Evolutionary conservation across 495 filamentous ascomycete genomes (phyloP), one percentile per base, ranked within the genome.

Genomic region (Talaromyces thailandensis): DNA sequence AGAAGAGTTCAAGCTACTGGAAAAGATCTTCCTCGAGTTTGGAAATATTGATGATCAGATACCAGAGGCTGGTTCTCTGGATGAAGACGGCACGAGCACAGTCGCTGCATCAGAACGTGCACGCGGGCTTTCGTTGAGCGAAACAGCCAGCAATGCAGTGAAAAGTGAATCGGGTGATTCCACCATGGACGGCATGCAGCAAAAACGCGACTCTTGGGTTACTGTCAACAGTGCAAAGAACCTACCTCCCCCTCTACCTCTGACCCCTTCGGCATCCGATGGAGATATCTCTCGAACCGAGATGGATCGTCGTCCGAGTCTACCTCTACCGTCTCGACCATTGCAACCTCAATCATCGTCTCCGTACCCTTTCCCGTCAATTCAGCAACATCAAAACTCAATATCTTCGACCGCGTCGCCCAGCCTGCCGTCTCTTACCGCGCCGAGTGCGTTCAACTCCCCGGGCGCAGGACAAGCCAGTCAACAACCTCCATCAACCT

Each of bases 1-100:
- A 0, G 88, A 90, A 64, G 89, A 92, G 68, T 91, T 89, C 68
- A 88, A 84, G 64, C 73, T 81, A 12, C 72, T 85, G 4, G 82
- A 84, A 63, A 81, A 79, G 73, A 69, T 80, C 2, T 80, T 86
- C 64, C 76, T 82, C 16, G 84, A 86, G 35, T 84, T 83, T 64
- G 83, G 81, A 14, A 76, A 68, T 18, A 75, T 81, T 26, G 80
- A 83, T 9, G 79, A 79, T 63, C 79, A 70, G 53, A 68, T 73
- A n/a, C 67, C 69, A 4, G 76, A 74, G 24, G 57, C 32, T 14
- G 62, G 52, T 2, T 64, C n/a, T 63, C 65, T 56, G 35, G 75
- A 74, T 21, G 72, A 81, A 21, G 76, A 79, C 35, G 68, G 68
- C 14, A 68, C 59, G 18, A 67, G 63, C n/a, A 62, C 60, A 18